Conservation (phyloP, 2,329 filamentous ascomycete genomes). For the Hirsutella rhossiliensis region DNA sequence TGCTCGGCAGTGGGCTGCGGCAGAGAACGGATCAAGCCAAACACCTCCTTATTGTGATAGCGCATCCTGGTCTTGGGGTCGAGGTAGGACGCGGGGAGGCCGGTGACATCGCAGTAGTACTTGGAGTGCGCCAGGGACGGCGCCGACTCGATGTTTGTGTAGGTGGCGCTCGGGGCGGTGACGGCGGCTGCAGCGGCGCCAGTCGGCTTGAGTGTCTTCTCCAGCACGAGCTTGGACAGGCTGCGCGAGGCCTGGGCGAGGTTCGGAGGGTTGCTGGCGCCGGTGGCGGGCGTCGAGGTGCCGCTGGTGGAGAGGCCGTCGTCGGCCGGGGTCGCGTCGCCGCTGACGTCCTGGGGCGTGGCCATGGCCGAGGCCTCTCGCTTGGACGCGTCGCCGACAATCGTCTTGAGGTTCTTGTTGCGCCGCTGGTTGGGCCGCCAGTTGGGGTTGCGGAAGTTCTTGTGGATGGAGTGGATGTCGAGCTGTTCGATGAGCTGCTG, state of each 20-base stretch:
- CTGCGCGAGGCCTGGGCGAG: conserved; percentile 83
- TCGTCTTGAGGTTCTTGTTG: conserved; percentile 98
- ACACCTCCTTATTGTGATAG: conserved; percentile 90
- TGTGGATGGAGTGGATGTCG: conserved; percentile 76
- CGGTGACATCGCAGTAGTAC: conserved; percentile 93
- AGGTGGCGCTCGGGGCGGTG: conserved; percentile 62
- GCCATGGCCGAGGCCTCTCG: conserved; percentile 82
- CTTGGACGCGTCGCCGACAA: conserved; percentile 77
- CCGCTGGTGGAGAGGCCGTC: conserved; percentile 45
- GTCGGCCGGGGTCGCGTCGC: conserved; percentile 54
- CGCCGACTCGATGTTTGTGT: conserved; percentile 93
- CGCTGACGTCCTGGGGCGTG: conserved; percentile 64
- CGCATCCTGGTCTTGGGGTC: conserved; percentile 90
- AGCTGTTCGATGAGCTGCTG: conserved; percentile 79
- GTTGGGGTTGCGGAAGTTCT: conserved; percentile 77
- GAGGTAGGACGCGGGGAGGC: conserved; percentile 78
- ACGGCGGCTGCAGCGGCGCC: conserved; percentile 17
- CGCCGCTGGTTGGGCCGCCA: conserved; percentile 92
- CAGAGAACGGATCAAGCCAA: conserved; percentile 67
- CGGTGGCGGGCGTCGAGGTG: conserved; percentile 41
- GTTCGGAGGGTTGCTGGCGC: conserved; percentile 44
- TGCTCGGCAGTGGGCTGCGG: conserved; percentile 76
- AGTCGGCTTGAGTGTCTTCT: conserved; percentile 53
- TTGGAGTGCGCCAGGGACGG: conserved; percentile 75
- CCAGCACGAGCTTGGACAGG: conserved; percentile 75